These are phyloP conservation scores for Chimonanthus praecox DNA, from an alignment of 164 flowering plant species.

Conservation along the genomic window DNA sequence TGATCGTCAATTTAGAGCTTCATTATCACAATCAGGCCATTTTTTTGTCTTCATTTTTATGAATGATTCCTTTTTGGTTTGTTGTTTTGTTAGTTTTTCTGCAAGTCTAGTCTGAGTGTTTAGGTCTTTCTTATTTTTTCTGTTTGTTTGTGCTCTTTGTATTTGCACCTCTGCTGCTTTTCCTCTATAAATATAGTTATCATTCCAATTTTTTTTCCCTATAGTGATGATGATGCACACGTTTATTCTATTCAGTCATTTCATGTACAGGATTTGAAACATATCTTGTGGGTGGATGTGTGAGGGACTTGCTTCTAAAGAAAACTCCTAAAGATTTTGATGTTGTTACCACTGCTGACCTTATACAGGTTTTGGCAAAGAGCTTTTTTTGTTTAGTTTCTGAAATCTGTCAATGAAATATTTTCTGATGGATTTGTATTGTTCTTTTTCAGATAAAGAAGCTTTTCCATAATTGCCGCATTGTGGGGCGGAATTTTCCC, in stretches of 20 bases:
- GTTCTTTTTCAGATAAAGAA: conserved; percentile 39
- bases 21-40: too few species aligned
- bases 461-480: conserved; percentile 30
- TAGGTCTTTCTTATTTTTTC: neutral
- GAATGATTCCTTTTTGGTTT: neutral
- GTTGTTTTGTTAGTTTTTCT: neutral
- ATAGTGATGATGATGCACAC: neutral
- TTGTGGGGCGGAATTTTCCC: conserved; percentile 78
- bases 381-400: neutral
- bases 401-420: neutral
- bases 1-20: too few species aligned
- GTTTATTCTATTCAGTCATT: neutral
- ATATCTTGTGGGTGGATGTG: conserved; percentile 97
- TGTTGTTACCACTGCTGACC: conserved; percentile 77
- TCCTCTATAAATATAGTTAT: neutral
- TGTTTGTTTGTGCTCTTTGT: neutral
- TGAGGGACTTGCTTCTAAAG: conserved; percentile 71
- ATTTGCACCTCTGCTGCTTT: neutral
- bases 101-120: neutral
- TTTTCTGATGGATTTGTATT: conserved; percentile 1
- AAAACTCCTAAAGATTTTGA: conserved; percentile 89
- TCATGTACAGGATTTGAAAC: conserved; percentile 58
- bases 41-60: too few species aligned
- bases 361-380: conserved; percentile 43
- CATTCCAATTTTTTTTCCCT: neutral